Evolutionary conservation across 768 basidiomycete genomes (phyloP), one percentile per base, ranked within the genome.

Genomic region (Lyophyllum semitale): DNA sequence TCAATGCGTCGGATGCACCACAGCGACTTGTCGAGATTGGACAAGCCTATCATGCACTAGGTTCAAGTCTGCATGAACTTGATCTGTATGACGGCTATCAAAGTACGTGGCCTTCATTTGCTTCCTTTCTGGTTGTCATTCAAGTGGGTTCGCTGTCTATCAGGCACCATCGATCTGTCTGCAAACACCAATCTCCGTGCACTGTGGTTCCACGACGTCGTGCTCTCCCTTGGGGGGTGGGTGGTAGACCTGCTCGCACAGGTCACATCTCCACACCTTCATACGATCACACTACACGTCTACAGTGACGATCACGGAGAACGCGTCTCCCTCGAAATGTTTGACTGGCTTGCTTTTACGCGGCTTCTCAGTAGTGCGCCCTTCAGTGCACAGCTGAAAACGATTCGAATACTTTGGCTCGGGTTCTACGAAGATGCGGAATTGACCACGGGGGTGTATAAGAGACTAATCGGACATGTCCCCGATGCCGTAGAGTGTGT

Each of bases 141-240:
- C 2, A 32, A 43, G 13, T 4, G 17, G 15, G 11, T 18, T 8
- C 46, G 15, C 48, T 18, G 4, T 32, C 8, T 45, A 13, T 37
- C 25, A 56, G 54, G 25, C n/a, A 45, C 25, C 3, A 48, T 49
- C n/a, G 46, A 59, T 42, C 46, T 56, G 12, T 48, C 50, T 12
- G 12, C 27, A 3, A 52, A 55, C 37, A 41, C 18, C 37, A 53
- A 59, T n/a, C 41, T 59, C 6, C 54, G 51, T 38, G 45, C 38
- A 40, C 12, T 59, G 26, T 59, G 58, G 58, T 59, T 59, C 22
- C 54, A 59, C 7, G 42, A 52, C 38, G 35, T 53, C 11, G 29
- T 47, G 5, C 20, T 45, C 25, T 55, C 46, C 18, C 22, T 25
- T 27, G 50, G 50, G n/a, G 22, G 41, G 7, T 56, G 54, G 54